Evolutionary conservation across 1,139 yeast genomes (phyloP).

Genomic region (Geotrichum siamense): DNA sequence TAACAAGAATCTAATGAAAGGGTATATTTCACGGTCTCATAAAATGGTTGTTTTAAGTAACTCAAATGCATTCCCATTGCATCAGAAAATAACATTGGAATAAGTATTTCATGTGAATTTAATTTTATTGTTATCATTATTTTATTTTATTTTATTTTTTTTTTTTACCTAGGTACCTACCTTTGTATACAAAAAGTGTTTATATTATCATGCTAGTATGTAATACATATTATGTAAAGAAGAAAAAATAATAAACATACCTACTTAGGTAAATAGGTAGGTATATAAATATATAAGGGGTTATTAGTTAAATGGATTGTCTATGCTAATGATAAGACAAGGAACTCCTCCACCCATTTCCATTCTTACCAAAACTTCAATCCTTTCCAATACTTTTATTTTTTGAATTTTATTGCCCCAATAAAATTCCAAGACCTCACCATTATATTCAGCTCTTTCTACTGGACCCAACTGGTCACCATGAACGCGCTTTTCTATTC

Average conservation of each 20-base stretch:
- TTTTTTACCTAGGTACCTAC: no score
- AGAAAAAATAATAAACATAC: no score
- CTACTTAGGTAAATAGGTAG: not conserved
- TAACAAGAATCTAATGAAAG: conserved; percentile 57
- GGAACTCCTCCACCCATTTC: conserved; percentile 88
- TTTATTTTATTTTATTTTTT: no score
- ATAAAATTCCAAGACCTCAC: conserved; percentile 61
- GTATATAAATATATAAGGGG: not conserved
- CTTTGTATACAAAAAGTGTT: no score
- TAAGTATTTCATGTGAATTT: conserved; percentile 22
- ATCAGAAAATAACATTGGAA: conserved; percentile 2
- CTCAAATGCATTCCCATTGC: conserved; percentile 18
- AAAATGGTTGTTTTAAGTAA: conserved; percentile 71
- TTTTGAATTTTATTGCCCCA: conserved; percentile 81
- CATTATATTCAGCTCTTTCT: conserved; percentile 85
- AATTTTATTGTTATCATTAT: no score
- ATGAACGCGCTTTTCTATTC: conserved; percentile 93
- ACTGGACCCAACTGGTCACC: conserved; percentile 86
- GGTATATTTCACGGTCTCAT: conserved; percentile 74
- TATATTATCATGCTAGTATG: no score
- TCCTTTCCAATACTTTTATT: conserved; percentile 63
- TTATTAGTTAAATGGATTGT: conserved; percentile 67
- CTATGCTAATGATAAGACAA: conserved; percentile 87
- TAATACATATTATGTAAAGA: no score
- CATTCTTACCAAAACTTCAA: conserved; percentile 84